Evolutionary conservation across 306 rosid species (phyloP).

Genomic region (Cicer cuneatum): DNA sequence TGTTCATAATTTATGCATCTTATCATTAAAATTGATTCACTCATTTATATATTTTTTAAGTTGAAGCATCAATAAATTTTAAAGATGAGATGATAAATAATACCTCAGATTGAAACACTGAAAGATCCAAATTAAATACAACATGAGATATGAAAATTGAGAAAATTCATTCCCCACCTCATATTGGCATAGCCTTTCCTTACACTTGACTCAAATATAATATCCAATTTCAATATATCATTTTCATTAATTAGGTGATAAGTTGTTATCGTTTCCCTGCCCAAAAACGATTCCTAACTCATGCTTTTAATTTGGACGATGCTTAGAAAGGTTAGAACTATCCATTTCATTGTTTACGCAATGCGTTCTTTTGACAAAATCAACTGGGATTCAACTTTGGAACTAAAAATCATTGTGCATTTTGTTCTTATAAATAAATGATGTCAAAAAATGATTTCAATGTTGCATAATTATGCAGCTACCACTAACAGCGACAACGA

Average conservation of each 20-base stretch:
- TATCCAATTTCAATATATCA: conserved; percentile 36
- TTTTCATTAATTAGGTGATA: conserved; percentile 49
- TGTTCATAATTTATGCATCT: no score
- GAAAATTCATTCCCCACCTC: background rate
- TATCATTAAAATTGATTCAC: no score
- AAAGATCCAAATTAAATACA: no score
- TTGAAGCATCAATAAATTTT: no score
- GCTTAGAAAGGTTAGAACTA: conserved; percentile 49
- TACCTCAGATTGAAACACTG: no score
- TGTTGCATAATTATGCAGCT: conserved; percentile 45
- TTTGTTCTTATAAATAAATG: conserved; percentile 2
- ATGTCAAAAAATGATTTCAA: conserved; percentile 47
- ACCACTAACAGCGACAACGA: conserved; percentile 46
- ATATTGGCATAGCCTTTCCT: conserved; percentile 43
- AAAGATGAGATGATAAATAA: no score
- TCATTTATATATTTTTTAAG: no score
- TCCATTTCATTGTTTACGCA: conserved; percentile 40
- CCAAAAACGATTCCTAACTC: conserved; percentile 44
- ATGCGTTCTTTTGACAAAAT: conserved; percentile 35
- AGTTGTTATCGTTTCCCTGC: conserved; percentile 49
- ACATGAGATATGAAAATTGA: background rate
- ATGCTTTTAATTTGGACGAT: conserved; percentile 40
- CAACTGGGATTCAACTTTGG: conserved; percentile 37
- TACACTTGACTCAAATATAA: conserved; percentile 49
- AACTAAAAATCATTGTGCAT: conserved; percentile 36